Conservation (phyloP, 176 grass and related monocot genomes). For the Phyllostachys edulis region DNA sequence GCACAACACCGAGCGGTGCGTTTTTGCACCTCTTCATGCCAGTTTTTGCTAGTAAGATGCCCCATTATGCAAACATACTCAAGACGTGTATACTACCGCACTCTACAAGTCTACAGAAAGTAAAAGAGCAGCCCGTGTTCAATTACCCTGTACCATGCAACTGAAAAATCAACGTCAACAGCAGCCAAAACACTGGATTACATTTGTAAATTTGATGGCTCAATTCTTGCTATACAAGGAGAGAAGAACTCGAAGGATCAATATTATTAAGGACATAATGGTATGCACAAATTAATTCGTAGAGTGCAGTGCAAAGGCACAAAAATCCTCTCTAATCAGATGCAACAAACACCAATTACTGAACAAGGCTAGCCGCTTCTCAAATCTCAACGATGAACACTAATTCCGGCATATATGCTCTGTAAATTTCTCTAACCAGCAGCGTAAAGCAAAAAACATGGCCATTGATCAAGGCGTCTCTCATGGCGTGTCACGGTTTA, state of each 20-base stretch:
- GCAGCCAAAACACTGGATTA: not conserved
- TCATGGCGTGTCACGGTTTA: conserved; percentile 7
- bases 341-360: not conserved
- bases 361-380: not conserved
- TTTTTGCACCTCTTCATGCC: not conserved
- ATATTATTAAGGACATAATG: not conserved
- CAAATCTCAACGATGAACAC: not conserved
- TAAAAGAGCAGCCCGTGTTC: not conserved
- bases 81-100: not conserved
- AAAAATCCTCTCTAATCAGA: not conserved
- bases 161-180: not conserved
- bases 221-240: not conserved
- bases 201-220: not conserved
- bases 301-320: not conserved
- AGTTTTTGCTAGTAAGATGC: not conserved
- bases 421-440: too few species aligned
- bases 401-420: not conserved
- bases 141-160: not conserved
- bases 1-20: not conserved
- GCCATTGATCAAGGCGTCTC: not conserved
- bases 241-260: not conserved
- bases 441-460: not conserved
- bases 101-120: not conserved
- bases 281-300: not conserved
- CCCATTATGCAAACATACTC: not conserved